A percentile compares a stretch with the other conserved stretches of the same genome.
phyloP scores from a whole-genome alignment of 768 basidiomycete species.

The Amyloporia xantha region DNA sequence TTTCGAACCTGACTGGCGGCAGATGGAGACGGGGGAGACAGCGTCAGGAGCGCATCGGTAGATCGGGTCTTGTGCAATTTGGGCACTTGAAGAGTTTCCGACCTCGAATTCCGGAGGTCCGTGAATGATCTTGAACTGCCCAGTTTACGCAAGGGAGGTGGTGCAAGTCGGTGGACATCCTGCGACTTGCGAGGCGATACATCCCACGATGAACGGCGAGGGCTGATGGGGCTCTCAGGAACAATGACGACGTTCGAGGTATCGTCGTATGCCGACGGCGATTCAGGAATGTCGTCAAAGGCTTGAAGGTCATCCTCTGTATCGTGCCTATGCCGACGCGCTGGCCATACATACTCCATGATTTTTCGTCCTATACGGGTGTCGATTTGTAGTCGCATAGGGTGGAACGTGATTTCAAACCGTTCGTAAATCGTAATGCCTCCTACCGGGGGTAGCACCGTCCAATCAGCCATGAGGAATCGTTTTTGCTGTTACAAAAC shows the following conservation, averaged over 20 bases:
- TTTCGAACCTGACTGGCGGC: background rate
- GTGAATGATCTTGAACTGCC: slow-evolving; percentile 65
- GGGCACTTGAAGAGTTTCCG: slow-evolving; percentile 20
- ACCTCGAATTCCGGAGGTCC: slow-evolving; percentile 47
- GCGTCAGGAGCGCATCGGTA: slow-evolving; percentile 27
- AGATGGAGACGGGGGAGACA: slow-evolving; percentile 9
- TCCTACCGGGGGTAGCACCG: slow-evolving; percentile 81
- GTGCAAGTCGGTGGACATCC: slow-evolving; percentile 30
- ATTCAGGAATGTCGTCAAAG: slow-evolving; percentile 11
- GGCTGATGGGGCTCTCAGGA: slow-evolving; percentile 1
- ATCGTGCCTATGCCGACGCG: slow-evolving; percentile 38
- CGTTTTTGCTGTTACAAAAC: slow-evolving; percentile 45
- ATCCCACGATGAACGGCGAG: slow-evolving; percentile 17
- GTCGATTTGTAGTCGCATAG: slow-evolving; percentile 83
- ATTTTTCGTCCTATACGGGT: slow-evolving; percentile 73
- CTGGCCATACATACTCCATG: slow-evolving; percentile 85
- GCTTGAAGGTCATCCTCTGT: slow-evolving; percentile 14
- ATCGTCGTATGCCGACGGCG: slow-evolving; percentile 1
- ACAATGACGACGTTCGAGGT: slow-evolving; percentile 1
- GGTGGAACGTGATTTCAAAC: slow-evolving; percentile 78
- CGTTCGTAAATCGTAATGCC: slow-evolving; percentile 86
- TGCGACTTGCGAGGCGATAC: slow-evolving; percentile 23
- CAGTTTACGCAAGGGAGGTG: slow-evolving; percentile 40
- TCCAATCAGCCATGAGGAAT: slow-evolving; percentile 77
- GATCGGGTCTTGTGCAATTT: slow-evolving; percentile 34